phyloP scores from a whole-genome alignment of 108 stramenopile genomes.

The Pseudonitzschia multiseries region DNA sequence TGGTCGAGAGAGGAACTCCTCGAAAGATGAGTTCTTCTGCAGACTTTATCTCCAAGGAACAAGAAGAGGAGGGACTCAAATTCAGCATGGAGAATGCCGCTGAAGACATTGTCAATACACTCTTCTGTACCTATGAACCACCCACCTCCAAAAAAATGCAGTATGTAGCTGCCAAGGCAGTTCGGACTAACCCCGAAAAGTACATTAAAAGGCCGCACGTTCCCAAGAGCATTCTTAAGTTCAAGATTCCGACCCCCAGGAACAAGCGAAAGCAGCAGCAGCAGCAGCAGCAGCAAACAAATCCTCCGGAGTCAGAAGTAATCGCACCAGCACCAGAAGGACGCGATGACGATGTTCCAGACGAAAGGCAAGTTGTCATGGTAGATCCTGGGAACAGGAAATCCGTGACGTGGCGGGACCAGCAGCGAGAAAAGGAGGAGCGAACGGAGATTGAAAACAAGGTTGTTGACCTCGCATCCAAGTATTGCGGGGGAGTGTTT shows the following conservation, averaged over 20 bases:
- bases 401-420: constrained; percentile 38
- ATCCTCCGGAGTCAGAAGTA: neutral
- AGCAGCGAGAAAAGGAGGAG: constrained; percentile 4
- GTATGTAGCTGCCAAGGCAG: constrained; percentile 17
- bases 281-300: neutral
- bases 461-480: constrained; percentile 2
- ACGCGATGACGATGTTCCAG: constrained; percentile 9
- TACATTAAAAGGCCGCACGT: neutral
- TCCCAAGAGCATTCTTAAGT: constrained; percentile 6
- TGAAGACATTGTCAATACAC: constrained; percentile 49
- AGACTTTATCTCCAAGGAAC: neutral
- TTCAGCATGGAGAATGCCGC: constrained; percentile 40
- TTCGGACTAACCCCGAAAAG: constrained; percentile 10
- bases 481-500: neutral
- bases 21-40: neutral
- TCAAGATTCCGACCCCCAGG: neutral
- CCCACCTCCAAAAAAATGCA: constrained; percentile 36
- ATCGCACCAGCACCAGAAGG: neutral
- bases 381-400: neutral
- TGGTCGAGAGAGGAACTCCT: neutral
- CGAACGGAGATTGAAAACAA: constrained; percentile 8
- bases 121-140: constrained; percentile 56
- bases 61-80: neutral
- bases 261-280: neutral
- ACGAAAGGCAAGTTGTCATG: neutral